Conservation (phyloP, 2,329 filamentous ascomycete genomes). For the Tolypocladium endophyticum region DNA sequence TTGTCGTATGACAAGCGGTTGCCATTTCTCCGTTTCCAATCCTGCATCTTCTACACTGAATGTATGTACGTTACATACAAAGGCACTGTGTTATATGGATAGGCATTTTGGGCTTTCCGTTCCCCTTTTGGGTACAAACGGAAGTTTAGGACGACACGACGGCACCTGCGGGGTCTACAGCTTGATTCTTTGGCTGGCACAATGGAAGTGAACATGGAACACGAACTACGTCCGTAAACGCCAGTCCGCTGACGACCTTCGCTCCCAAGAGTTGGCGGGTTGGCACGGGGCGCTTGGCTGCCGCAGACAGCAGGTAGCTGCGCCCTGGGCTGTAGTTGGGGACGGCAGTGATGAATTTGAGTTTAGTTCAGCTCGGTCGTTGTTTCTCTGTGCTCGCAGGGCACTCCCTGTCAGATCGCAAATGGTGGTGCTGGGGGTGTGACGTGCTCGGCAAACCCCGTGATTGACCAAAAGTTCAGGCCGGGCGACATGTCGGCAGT, state of each 20-base stretch:
- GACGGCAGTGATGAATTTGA: not conserved
- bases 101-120: not conserved
- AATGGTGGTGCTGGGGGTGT: not conserved
- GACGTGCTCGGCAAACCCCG: not conserved
- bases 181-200: not conserved
- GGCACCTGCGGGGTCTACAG: not conserved
- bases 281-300: not conserved
- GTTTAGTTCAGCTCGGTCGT: not conserved
- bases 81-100: not conserved
- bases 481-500: not conserved
- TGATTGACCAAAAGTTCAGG: not conserved
- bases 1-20: not conserved
- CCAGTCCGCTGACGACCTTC: not conserved
- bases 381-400: not conserved
- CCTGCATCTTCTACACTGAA: not conserved
- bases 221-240: not conserved
- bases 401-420: not conserved
- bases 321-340: no score
- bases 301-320: not conserved
- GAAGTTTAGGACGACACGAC: not conserved
- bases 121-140: not conserved
- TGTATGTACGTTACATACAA: not conserved
- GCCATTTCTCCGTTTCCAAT: not conserved
- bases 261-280: not conserved
- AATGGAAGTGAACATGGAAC: not conserved